These are phyloP conservation scores for Calophaca sinica DNA, from an alignment of 306 rosid genomes.

Conservation along the genomic window DNA sequence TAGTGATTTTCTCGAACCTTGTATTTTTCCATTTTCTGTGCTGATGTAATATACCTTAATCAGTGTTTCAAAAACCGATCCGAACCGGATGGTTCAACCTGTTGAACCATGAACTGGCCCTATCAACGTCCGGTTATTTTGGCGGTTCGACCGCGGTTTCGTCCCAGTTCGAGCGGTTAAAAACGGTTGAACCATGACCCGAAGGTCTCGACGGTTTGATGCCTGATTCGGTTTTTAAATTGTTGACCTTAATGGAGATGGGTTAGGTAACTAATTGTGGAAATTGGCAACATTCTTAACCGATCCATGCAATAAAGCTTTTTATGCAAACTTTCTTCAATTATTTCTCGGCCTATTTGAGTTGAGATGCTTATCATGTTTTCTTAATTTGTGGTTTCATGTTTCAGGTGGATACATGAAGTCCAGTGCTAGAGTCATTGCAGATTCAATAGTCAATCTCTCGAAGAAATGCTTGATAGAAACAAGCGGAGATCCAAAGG, in stretches of 20 bases:
- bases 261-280: neutral
- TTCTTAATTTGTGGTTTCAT: constrained; percentile 8
- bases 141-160: no score
- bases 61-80: no score
- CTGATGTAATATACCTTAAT: constrained; percentile 5
- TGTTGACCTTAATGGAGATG: constrained; percentile 2
- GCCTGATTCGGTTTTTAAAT: no score
- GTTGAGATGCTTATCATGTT: constrained; percentile 30
- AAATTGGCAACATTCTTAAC: constrained; percentile 7
- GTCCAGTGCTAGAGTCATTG: constrained; percentile 87
- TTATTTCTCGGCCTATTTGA: constrained; percentile 17
- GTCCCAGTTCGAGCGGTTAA: no score
- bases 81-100: no score
- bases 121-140: no score
- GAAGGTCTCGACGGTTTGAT: no score
- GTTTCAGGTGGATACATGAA: constrained; percentile 96
- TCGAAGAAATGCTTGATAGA: constrained; percentile 72
- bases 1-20: neutral
- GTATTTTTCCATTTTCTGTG: neutral
- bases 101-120: no score
- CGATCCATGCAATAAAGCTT: neutral
- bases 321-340: neutral
- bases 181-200: no score
- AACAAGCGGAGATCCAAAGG: constrained; percentile 39
- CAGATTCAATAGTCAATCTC: constrained; percentile 85